Base-by-base conservation (phyloP, 225 moss, liverwort and hornwort species). In the Physcomitrium patens region DNA sequence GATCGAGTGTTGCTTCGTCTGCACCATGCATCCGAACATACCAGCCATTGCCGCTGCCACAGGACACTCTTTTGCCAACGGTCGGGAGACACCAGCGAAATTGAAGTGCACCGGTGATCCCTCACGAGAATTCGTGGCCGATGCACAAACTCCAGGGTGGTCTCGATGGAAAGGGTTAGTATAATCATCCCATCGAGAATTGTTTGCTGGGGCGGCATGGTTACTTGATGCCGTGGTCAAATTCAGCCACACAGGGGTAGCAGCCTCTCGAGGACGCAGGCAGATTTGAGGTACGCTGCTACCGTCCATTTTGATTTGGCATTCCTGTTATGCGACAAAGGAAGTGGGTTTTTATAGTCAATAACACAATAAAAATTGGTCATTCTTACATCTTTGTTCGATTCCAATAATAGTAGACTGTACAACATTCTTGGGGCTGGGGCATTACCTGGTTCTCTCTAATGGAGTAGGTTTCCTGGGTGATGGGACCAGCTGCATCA, bases 1-100 rank as follows among this genome's bases (percentile, higher is more conserved):
- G 41, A 76, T 76, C 47, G 76, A 24, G 37, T 57, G 76, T 27
- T 76, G 61, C 66, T 64, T 73, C 22, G 65, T 60, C 54, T 70
- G 79, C 41, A 63, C 73, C 84, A 84, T 72, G 71, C 84, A 84
- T 22, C 72, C 84, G 48, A 87, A 84, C 81, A 84, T 84, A 56
- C 82, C 87, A 48, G 84, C 77, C 81, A 82, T 82, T 41, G 87
- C 81, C 54, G 82, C 77, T 60, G 87, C 79, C 24, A 84, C 84
- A 52, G 81, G 84, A 74, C 70, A 84, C 37, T 79, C 82, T 59
- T 78, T 81, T 68, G 67, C 51, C 62, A 77, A 43, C 31, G 81
- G 60, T 67, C 79, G 62, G 45, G 57, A 61, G 20, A 73, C 78
- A 58, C 75, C 78, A 59, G 80, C 64, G 37, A 80, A 64, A 65